These are phyloP conservation scores for Asclepias syriaca DNA, from an alignment of 257 asterid species.

Conservation along the genomic window DNA sequence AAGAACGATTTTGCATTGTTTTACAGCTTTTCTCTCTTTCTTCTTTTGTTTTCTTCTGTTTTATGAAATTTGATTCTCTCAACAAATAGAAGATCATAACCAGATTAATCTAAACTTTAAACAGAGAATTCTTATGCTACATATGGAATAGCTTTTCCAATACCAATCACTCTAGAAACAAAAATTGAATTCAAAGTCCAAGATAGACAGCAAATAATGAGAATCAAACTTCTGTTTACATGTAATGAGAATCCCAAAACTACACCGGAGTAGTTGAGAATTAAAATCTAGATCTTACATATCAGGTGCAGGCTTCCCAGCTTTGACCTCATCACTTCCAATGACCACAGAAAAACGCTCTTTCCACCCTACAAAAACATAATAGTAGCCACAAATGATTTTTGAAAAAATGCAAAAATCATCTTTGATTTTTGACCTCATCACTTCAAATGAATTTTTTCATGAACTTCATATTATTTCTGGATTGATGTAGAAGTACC, in stretches of 20 bases:
- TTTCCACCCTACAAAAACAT: slow-evolving; percentile 63
- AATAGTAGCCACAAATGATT: background rate
- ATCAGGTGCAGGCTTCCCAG: slow-evolving; percentile 94
- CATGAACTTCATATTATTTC: background rate
- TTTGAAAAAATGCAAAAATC: background rate
- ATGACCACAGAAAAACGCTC: slow-evolving; percentile 62
- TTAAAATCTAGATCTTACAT: slow-evolving; percentile 42
- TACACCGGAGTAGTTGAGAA: background rate
- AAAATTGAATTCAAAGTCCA: background rate
- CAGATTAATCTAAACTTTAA: background rate
- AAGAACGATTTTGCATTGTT: background rate
- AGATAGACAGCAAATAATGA: background rate
- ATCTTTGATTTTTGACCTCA: too few species aligned
- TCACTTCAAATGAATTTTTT: background rate
- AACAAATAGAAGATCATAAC: background rate
- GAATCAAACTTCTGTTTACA: background rate
- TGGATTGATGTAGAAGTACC: background rate
- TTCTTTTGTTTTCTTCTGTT: background rate
- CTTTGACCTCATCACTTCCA: slow-evolving; percentile 79
- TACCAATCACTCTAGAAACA: too few species aligned
- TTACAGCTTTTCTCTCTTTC: too few species aligned
- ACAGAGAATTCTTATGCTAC: background rate
- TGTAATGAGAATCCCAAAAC: slow-evolving; percentile 8
- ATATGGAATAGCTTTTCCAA: background rate
- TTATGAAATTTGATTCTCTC: background rate